phyloP scores from a whole-genome alignment of 2,329 filamentous ascomycete species.

The Aspergillus pseudonomiae region DNA sequence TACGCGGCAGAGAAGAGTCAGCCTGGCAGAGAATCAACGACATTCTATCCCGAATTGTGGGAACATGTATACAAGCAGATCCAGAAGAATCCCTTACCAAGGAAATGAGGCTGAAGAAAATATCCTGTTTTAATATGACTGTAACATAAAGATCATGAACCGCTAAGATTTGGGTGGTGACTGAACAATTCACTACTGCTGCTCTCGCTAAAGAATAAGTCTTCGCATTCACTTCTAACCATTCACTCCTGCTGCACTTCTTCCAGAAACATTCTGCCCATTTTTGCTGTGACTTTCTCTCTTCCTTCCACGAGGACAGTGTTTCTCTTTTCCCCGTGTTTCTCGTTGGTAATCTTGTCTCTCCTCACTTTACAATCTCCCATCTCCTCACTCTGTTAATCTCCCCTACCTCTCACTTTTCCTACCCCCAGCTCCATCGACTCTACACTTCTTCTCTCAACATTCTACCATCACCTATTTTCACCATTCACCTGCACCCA shows the following conservation, averaged over 20 bases:
- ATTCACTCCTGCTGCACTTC: not conserved
- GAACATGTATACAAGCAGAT: slow-evolving; percentile 46
- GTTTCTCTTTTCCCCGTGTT: slow-evolving; percentile 8
- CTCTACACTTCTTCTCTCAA: not conserved
- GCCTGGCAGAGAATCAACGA: slow-evolving; percentile 40
- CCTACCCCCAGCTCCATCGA: not conserved
- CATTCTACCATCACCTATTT: not conserved
- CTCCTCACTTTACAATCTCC: slow-evolving; percentile 8
- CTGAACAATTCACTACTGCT: slow-evolving; percentile 2
- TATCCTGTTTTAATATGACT: not conserved
- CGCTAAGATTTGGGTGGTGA: not conserved
- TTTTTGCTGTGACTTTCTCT: not conserved
- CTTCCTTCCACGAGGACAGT: not conserved
- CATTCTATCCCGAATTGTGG: slow-evolving; percentile 49
- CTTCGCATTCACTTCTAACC: not conserved
- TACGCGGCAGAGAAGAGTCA: slow-evolving; percentile 42
- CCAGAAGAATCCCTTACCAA: slow-evolving; percentile 26
- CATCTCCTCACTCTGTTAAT: not conserved
- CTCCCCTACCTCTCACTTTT: not conserved
- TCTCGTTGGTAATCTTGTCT: slow-evolving; percentile 1
- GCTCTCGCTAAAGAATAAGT: not conserved
- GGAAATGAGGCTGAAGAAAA: slow-evolving; percentile 10
- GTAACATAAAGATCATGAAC: slow-evolving; percentile 5
- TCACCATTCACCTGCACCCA: not conserved
- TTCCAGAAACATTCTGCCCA: not conserved